Evolutionary conservation across 352 stramenopile genomes (phyloP), one percentile per base, ranked within the genome.

Genomic region (Phytopythium helicoides): DNA sequence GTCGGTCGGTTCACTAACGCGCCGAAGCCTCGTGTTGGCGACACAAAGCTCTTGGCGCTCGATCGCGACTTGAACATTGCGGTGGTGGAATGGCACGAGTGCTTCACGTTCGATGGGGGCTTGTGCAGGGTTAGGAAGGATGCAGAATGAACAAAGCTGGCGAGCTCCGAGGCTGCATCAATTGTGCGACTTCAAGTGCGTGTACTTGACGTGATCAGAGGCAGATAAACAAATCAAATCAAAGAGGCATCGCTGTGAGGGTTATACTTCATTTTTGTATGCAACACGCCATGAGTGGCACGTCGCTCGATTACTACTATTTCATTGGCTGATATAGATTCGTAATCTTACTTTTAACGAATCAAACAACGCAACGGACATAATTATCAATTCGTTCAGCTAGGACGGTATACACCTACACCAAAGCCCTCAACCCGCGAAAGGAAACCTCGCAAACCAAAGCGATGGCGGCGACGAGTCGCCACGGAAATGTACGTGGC

Each of bases 401-500:
- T 9, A 33, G 5, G 9, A 33, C 28, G 28, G 28, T 33, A 33
- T 9, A n/a, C 1, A n/a, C 6, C 36, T n/a, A 21, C 36, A 6
- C 14, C 36, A 41, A 41, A 41, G 18, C 36, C 36, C 36, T n/a
- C n/a, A n/a, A n/a, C n/a, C n/a, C n/a, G n/a, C n/a, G n/a, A n/a
- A n/a, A n/a, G n/a, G n/a, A n/a, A n/a, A n/a, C n/a, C n/a, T n/a
- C n/a, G n/a, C n/a, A n/a, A 41, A n/a, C 15, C 7, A 16, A 52
- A 42, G 44, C 31, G 46, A 73, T 83, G 63, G 61, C 67, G 48
- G 39, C 64, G 47, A 83, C 86, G 73, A 76, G 74, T 52, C 73
- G 76, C 25, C 76, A 74, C 41, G 59, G 71, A 40, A 89, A 89
- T 64, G 79, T 89, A 66, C 52, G 76, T 66, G 35, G 18, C 18